These are phyloP conservation scores for Talaromyces piceae DNA, from an alignment of 2,329 filamentous ascomycete genomes.

Conservation along the genomic window DNA sequence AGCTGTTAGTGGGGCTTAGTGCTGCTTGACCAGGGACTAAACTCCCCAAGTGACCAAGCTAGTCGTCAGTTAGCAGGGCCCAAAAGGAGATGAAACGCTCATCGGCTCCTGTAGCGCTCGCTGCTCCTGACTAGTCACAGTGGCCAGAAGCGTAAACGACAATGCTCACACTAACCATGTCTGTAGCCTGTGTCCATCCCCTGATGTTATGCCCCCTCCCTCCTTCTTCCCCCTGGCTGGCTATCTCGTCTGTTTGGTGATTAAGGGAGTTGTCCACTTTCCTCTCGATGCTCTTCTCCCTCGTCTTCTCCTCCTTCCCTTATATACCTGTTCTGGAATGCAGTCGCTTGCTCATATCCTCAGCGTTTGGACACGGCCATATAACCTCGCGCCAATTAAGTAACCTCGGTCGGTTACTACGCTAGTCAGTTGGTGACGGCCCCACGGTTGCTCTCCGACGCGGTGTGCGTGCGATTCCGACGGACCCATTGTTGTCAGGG, in stretches of 20 bases:
- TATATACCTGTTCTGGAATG: neutral
- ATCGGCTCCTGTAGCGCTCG: neutral
- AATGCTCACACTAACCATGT: no score
- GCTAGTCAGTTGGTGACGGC: neutral
- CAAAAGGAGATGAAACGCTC: neutral
- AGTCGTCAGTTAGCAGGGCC: no score
- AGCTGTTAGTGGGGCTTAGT: neutral
- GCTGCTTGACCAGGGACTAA: no score
- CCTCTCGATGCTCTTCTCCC: neutral
- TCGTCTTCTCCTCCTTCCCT: no score
- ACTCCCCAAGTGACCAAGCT: no score
- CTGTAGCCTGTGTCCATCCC: neutral
- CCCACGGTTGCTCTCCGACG: constrained; percentile 1
- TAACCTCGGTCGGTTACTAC: neutral
- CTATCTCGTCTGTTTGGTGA: neutral
- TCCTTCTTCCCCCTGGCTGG: neutral
- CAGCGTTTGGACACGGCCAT: neutral
- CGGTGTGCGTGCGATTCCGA: neutral
- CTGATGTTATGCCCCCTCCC: no score
- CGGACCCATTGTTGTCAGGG: neutral
- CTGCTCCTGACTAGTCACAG: neutral
- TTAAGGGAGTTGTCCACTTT: no score
- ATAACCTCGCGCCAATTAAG: neutral
- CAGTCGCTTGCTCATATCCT: neutral
- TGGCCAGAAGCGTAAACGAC: no score